Evolutionary conservation across 2,329 filamentous ascomycete species (phyloP).

Genomic region (Talaromyces sp.): DNA sequence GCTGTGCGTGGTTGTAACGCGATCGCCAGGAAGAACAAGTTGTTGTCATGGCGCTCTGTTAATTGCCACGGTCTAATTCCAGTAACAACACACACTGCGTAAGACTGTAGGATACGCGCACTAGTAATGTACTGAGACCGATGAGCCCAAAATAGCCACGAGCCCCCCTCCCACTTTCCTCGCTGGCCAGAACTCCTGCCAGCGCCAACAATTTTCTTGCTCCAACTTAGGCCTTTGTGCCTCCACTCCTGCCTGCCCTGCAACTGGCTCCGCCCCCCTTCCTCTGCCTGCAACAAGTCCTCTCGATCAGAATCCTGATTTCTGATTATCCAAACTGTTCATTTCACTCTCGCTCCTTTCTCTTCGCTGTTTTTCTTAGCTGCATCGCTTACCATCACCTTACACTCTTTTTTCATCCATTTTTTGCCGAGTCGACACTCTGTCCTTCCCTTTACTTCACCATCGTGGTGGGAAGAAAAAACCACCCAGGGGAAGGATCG

Average conservation of each 20-base stretch:
- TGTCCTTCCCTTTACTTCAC: slow-evolving; percentile 24
- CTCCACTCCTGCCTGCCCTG: slow-evolving; percentile 23
- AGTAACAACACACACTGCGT: no score
- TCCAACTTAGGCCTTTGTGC: background rate
- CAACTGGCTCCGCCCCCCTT: slow-evolving; percentile 19
- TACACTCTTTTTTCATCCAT: slow-evolving; percentile 22
- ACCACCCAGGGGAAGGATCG: slow-evolving; percentile 14
- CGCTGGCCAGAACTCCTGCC: slow-evolving; percentile 15
- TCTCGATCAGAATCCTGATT: background rate
- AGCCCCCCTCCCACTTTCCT: slow-evolving; percentile 7
- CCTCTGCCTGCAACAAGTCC: slow-evolving; percentile 17
- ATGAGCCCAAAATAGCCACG: slow-evolving; percentile 29
- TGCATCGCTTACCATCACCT: slow-evolving; percentile 17
- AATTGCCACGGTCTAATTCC: background rate
- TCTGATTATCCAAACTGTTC: slow-evolving; percentile 19
- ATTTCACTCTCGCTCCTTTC: slow-evolving; percentile 16
- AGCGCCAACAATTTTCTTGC: slow-evolving; percentile 24
- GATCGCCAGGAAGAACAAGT: background rate
- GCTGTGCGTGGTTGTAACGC: slow-evolving; percentile 5
- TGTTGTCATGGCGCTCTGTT: background rate
- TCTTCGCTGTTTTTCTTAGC: slow-evolving; percentile 16
- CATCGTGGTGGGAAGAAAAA: slow-evolving; percentile 28
- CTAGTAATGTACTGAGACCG: slow-evolving; percentile 5
- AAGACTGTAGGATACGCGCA: no score
- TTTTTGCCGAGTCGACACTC: slow-evolving; percentile 9